Evolutionary conservation across 257 asterid species (phyloP).

Genomic region (Nicotiana attenuata): DNA sequence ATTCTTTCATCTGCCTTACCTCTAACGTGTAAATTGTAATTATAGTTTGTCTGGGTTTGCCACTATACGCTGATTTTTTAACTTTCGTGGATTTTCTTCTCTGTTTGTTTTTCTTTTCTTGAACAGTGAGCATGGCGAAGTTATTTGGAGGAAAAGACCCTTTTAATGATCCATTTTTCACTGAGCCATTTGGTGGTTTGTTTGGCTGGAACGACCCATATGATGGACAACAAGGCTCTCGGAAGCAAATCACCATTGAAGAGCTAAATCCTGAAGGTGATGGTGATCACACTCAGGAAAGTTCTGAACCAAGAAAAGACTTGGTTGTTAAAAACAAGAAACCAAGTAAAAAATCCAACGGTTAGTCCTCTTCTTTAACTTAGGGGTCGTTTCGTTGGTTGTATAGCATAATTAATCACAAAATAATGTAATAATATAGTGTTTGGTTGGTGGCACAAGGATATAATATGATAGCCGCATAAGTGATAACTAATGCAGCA

Average conservation of each 20-base stretch:
- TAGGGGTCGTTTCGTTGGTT: not conserved
- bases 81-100: too few species aligned
- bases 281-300: constrained; percentile 24
- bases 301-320: constrained; percentile 38
- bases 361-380: constrained; percentile 16
- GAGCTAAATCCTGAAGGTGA: constrained; percentile 51
- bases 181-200: constrained; percentile 45
- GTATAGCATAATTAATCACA: not conserved
- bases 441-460: not conserved
- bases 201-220: constrained; percentile 42
- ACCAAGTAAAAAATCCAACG: constrained; percentile 24
- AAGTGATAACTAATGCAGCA: not conserved
- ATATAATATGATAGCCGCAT: too few species aligned
- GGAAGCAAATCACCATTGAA: constrained; percentile 52
- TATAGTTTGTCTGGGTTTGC: too few species aligned
- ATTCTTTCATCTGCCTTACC: too few species aligned
- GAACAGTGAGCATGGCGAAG: constrained; percentile 35
- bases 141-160: constrained; percentile 77
- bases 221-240: constrained; percentile 33
- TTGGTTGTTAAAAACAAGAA: constrained; percentile 29
- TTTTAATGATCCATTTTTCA: constrained; percentile 72
- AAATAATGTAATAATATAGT: too few species aligned
- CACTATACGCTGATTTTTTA: too few species aligned
- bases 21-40: too few species aligned
- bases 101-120: not conserved